These are phyloP conservation scores for Phytophthora idaei DNA, from an alignment of 352 stramenopile species.

Conservation along the genomic window DNA sequence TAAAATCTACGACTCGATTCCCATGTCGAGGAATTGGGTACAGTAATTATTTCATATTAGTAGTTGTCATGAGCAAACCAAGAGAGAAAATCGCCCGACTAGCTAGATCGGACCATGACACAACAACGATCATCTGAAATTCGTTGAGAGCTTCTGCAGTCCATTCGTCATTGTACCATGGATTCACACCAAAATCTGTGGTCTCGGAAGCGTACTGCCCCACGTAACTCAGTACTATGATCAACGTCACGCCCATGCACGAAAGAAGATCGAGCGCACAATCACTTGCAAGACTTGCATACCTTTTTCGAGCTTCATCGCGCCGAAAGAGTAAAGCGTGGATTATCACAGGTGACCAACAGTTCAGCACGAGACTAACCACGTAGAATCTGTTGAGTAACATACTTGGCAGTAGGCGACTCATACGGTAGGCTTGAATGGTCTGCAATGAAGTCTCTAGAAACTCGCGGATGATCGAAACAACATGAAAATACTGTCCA, in stretches of 20 bases:
- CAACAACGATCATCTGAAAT: slow-evolving; percentile 18
- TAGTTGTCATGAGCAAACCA: slow-evolving; percentile 12
- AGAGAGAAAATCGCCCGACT: slow-evolving; percentile 9
- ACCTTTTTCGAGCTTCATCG: slow-evolving; percentile 10
- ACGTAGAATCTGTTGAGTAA: slow-evolving; percentile 29
- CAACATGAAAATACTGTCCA: not conserved
- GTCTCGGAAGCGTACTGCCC: not conserved
- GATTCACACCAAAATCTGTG: not conserved
- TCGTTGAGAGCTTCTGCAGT: slow-evolving; percentile 14
- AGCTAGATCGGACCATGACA: slow-evolving; percentile 5
- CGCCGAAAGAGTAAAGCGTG: not conserved
- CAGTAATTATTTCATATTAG: slow-evolving; percentile 16
- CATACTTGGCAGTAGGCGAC: slow-evolving; percentile 11
- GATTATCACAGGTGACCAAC: not conserved
- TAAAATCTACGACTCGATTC: not conserved
- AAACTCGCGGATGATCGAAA: not conserved
- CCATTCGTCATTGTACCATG: not conserved
- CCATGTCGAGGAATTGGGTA: not conserved
- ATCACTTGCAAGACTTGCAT: slow-evolving; percentile 19
- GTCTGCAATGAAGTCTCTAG: slow-evolving; percentile 22
- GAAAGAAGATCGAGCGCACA: slow-evolving; percentile 11
- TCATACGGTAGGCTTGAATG: slow-evolving; percentile 31
- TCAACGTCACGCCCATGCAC: slow-evolving; percentile 19
- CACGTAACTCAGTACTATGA: slow-evolving; percentile 3
- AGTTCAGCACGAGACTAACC: not conserved